Evolutionary conservation across 1,139 yeast genomes (phyloP).

Genomic region (Meyerozyma smithsonii): DNA sequence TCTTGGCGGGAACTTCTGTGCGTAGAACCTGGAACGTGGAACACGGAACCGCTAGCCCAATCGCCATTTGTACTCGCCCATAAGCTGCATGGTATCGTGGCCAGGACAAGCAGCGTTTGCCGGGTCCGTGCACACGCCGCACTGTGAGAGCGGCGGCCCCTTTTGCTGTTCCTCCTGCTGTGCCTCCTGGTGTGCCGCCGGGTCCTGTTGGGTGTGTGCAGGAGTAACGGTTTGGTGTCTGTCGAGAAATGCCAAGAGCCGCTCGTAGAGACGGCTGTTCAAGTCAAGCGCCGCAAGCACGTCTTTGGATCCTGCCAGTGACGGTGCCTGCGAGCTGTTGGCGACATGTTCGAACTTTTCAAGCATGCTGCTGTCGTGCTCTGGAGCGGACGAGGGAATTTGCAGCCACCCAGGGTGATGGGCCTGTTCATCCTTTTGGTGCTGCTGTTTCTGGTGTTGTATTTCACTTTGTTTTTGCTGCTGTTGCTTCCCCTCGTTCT

Average conservation of each 20-base stretch:
- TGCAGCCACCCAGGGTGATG: neutral
- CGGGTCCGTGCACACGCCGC: conserved; percentile 1
- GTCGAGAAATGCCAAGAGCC: conserved; percentile 1
- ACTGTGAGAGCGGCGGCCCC: too few species aligned
- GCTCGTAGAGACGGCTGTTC: conserved; percentile 6
- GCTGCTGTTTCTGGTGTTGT: neutral
- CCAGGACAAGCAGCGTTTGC: conserved; percentile 3
- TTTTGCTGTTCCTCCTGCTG: too few species aligned
- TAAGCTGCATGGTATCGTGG: conserved; percentile 22
- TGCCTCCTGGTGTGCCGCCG: too few species aligned
- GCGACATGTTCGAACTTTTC: neutral
- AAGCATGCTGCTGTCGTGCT: neutral
- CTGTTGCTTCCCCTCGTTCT: neutral
- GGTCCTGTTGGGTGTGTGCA: too few species aligned
- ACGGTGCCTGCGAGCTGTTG: neutral
- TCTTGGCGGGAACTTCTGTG: too few species aligned
- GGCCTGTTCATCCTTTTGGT: neutral
- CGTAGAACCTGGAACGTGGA: too few species aligned
- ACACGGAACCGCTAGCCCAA: neutral
- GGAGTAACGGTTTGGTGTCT: too few species aligned
- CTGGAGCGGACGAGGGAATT: neutral
- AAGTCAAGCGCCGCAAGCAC: conserved; percentile 5
- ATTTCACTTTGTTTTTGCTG: too few species aligned
- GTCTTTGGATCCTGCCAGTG: neutral
- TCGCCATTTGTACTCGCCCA: conserved; percentile 32